Percentiles rank a stretch among this genome's conserved stretches.
Conservation (phyloP, 495 filamentous ascomycete species). For the Talaromyces wortmannii region DNA sequence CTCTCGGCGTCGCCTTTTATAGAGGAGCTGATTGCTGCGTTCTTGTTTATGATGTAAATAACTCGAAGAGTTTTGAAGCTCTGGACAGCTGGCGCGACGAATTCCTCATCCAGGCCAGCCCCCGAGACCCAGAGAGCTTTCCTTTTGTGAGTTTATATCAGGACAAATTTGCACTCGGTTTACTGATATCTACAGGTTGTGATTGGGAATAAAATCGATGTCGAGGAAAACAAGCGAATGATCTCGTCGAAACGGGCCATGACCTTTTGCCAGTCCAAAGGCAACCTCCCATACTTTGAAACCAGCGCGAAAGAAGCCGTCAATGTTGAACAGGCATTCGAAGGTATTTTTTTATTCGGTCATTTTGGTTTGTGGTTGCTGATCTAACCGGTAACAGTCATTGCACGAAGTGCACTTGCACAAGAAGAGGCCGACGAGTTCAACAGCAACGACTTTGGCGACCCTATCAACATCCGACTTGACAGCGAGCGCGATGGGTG, state of each 20-base stretch:
- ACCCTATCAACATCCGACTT: conserved; percentile 94
- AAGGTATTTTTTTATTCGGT: conserved; percentile 51
- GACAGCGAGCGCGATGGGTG: conserved; percentile 89
- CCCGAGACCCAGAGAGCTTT: conserved; percentile 94
- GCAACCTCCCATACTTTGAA: conserved; percentile 82
- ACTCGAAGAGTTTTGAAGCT: conserved; percentile 97
- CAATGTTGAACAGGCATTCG: conserved; percentile 98
- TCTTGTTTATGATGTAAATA: conserved; percentile 97
- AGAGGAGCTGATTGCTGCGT: conserved; percentile 98
- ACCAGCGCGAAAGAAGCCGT: conserved; percentile 98
- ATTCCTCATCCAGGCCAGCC: conserved; percentile 95
- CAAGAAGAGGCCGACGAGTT: conserved; percentile 96
- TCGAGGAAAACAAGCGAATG: conserved; percentile 95
- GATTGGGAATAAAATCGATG: conserved; percentile 98
- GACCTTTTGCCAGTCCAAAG: conserved; percentile 96
- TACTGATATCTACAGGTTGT: conserved; percentile 55
- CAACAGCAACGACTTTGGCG: conserved; percentile 84
- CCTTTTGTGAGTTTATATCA: conserved; percentile 70
- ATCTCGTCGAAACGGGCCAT: conserved; percentile 92
- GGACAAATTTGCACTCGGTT: conserved; percentile 3
- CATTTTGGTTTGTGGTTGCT: background rate
- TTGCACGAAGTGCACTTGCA: conserved; percentile 87
- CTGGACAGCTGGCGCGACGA: conserved; percentile 98
- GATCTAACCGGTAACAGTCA: conserved; percentile 50
- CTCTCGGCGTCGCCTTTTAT: conserved; percentile 96